A percentile compares a stretch with the other conserved stretches of the same genome.
These are phyloP conservation scores for Taiozyma sp. DNA, from an alignment of 1,139 yeast species.

Conservation along the genomic window DNA sequence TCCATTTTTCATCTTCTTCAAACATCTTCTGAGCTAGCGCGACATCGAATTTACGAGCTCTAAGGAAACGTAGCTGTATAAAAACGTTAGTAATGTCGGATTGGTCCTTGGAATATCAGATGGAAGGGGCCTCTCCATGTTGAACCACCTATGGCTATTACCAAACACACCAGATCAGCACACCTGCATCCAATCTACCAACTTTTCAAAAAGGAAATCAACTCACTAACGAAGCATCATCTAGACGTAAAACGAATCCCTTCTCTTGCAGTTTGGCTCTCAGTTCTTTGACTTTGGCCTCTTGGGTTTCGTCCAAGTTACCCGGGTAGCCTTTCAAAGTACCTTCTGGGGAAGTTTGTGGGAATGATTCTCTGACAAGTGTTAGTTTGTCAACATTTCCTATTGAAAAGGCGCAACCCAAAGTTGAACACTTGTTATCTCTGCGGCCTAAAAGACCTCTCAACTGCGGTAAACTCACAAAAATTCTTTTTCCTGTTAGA, in stretches of 20 bases:
- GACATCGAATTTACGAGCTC: constrained; percentile 93
- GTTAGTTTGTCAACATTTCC: background rate
- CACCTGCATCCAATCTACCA: background rate
- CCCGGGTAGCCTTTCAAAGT: constrained; percentile 79
- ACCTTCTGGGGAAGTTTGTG: constrained; percentile 62
- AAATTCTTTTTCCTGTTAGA: constrained; percentile 10
- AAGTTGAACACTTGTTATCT: background rate
- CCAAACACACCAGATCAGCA: background rate
- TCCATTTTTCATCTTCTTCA: constrained; percentile 86
- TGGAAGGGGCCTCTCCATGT: background rate
- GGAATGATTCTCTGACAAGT: constrained; percentile 42
- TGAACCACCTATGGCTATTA: background rate
- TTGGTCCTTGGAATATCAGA: background rate
- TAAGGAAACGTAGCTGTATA: constrained; percentile 62
- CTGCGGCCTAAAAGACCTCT: background rate
- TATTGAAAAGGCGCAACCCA: background rate
- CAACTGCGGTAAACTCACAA: constrained; percentile 7
- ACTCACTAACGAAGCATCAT: constrained; percentile 69
- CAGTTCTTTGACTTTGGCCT: constrained; percentile 50
- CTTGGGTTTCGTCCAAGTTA: constrained; percentile 65
- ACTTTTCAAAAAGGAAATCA: background rate
- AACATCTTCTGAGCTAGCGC: constrained; percentile 78
- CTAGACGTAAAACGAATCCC: constrained; percentile 72
- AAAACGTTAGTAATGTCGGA: background rate
- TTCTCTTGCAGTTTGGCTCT: constrained; percentile 50